Base-by-base conservation (phyloP, 495 filamentous ascomycete genomes). In the Aspergillus coremiiformis region DNA sequence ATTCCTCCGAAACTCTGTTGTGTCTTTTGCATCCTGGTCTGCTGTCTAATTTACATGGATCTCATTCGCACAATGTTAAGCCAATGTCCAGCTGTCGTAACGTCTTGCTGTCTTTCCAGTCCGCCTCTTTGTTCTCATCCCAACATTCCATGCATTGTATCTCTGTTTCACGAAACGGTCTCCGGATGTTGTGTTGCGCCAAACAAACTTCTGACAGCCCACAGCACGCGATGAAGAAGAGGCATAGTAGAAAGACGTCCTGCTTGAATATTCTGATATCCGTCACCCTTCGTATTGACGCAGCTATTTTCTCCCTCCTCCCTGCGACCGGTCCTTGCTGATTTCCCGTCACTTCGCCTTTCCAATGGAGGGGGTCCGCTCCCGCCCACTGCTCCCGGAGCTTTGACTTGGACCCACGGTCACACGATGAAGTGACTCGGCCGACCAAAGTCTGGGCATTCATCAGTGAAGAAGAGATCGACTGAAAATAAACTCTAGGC, bases 141-240 rank as follows among this genome's bases (percentile, higher is more conserved):
- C 48, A 43, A 52, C 51, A 58, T 52, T 50, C 49, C 56, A 54
- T 62, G 59, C 56, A 53, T 59, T 45, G 30, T 43, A 32, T 47
- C 49, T 56, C 54, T 37, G 60, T 63, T 56, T 44, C 60, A 63
- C 60, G 52, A 60, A 59, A 60, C 60, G 57, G 60, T 54, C 50
- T 57, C 49, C 59, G 55, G 53, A 59, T 51, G 56, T 53, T 54
- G 53, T 58, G 55, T 53, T 57, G 51, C 56, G 47, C 51, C 51
- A 59, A 51, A 59, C 59, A 59, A 59, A 57, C 56, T 52, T 62
- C 56, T 55, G 59, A 55, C 51, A 43, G 56, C 22, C 53, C 51
- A 26, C 39, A 48, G 47, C 44, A 52, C 51, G 47, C 53, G 47
- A 52, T 41, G 39, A 48, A 47, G 22, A 49, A 33, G 22, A 32